Evolutionary conservation across 345 rosid genomes (phyloP), one percentile per base, ranked within the genome.

Genomic region (Bretschneidera sinensis): DNA sequence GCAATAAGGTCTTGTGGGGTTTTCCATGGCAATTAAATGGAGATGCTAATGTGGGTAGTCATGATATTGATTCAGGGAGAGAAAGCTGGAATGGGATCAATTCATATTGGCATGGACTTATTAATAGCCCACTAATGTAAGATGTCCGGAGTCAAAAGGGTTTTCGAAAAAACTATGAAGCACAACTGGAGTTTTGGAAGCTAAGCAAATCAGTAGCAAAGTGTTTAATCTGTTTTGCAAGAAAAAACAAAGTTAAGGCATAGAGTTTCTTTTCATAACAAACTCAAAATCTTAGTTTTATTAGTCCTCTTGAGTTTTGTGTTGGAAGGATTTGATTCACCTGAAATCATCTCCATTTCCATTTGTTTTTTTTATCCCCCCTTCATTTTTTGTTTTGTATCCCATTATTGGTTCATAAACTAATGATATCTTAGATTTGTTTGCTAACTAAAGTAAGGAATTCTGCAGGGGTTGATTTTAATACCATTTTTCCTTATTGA

Each of bases 11-110:
- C 24, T 65, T 84, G 51, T 78, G 76, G 85, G 92, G 91, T 2
- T 79, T 76, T 58, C 97, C 92, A 19, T 88, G 97, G 96, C 91
- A 84, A 69, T 62, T 69, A n/a, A 79, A 66, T 79, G 90, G 82
- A 24, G 84, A 76, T 48, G 60, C 55, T 17, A 23, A 68, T 68
- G 68, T 76, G 51, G 77, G 57, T 34, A 60, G 53, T 63, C 62
- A 71, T 54, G 84, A 71, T 47, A 65, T 66, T 68, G 84, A 79
- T 68, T 55, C 78, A 22, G 80, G 74, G 39, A 69, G 71, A 61
- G 86, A 75, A 48, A 82, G 63, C 78, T 79, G 86, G 83, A 82
- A 67, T 60, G 83, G 76, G 19, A 49, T 82, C 50, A 66, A 62
- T 68, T 70, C 87, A 28, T 57, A 80, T 53, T 82, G 87, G 87